Evolutionary conservation across 805 yeast genomes (phyloP), one percentile per base, ranked within the genome.

Genomic region (Saturnispora galanensis): DNA sequence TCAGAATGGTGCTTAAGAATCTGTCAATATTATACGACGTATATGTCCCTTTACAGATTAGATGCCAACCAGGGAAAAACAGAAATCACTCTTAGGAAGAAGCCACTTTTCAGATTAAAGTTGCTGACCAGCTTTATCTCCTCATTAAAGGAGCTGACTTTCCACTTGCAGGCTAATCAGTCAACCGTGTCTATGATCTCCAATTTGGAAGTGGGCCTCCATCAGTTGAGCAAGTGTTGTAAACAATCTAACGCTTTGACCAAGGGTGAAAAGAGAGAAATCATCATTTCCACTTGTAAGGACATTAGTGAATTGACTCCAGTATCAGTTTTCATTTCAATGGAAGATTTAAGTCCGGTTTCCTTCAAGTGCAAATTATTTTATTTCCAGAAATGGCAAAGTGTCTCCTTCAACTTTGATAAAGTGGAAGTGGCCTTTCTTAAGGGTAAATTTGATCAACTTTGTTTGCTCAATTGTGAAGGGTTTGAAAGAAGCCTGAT

Each of bases 391-490:
- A 53, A 52, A 11, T 32, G 16, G 12, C 43, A 51, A 16, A 50
- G 52, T n/a, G 47, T 53, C 5, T 47, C 58, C 8, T 32, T 58
- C 38, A 57, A 47, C 40, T 54, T 50, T 36, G 42, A 48, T 12
- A 54, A 50, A 8, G 35, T 53, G 26, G 51, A 54, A 44, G 34
- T 57, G 4, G 15, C 50, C 8, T 49, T 57, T 35, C 36, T 57
- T 18, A 34, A 47, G n/a, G 31, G 39, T 3, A 31, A 44, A 4
- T 15, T 45, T 15, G 29, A 39, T 13, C 45, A 51, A 9, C 31
- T 60, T 13, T 67, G 64, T 7, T 39, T 67, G 5, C 54, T 64
- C 11, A 51, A 57, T n/a, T 42, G 57, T 10, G 63, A 64, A 31
- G 55, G 56, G 7, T 47, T 51, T 31, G 59, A 58, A 5, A 53